Base-by-base conservation (phyloP, 257 asterid genomes). In the Solanum dulcamara region DNA sequence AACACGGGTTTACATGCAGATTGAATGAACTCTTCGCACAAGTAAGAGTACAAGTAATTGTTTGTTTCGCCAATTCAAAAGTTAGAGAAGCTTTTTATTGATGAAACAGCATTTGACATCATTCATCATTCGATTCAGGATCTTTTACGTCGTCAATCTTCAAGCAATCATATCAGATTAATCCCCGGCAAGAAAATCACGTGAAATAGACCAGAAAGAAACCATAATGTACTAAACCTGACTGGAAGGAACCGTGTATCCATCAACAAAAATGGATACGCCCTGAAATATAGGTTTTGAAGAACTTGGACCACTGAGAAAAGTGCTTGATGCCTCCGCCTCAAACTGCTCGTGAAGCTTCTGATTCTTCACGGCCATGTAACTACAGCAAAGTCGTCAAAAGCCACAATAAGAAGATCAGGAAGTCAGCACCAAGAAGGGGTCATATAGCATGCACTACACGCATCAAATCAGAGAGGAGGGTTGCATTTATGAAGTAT, bases 211-310 rank as follows among this genome's bases (percentile, higher is more conserved):
- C 80, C 33, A 28, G 15, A 66, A 83, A 26, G 68, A 66, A 67
- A 83, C 85, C 81, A 15, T 32, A 35, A 38, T 46, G 38, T 66
- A 28, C 60, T 46, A 35, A 86, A 96, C 99, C 99, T 96, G 99
- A 88, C 93, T 94, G 37, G 99, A 93, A 51, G 99, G 99, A 86
- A 94, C 90, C 12, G 99, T 96, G 86, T 95, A 96, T 88, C 99
- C 99, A 91, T 96, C 99, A 50, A 96, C 98, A 90, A 96, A 96
- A 84, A 96, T 95, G 1, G 97, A 92, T 86, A 96, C 97, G 48
- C 99, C 96, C 11, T 84, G 84, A 90, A 96, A 96, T 85, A 95
- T 90, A 89, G 91, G 86, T 50, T 75, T 92, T 87, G 86, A 92
- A 33, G 88, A 88, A 83, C 81, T 83, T 44, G 93, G 81, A 28